Percentiles rank a stretch among this genome's conserved stretches.
Conservation (phyloP, 164 flowering plant genomes). For the Sedum album region DNA sequence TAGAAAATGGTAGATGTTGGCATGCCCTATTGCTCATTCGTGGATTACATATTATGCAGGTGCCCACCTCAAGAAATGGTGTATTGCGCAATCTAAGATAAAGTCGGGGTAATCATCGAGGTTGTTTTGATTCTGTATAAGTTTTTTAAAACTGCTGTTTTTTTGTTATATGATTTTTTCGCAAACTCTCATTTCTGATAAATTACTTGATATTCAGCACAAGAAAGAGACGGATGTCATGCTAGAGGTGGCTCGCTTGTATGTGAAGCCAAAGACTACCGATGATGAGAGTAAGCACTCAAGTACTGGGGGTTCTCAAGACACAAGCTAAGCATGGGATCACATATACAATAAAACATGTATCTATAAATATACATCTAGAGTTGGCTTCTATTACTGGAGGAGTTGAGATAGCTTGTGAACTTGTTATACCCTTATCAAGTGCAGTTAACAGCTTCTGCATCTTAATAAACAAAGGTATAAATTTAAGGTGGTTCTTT, state of each 20-base stretch:
- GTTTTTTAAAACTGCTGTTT: no score
- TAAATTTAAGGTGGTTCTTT: no score
- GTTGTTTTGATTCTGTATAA: conserved; percentile 22
- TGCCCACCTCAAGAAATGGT: conserved; percentile 97
- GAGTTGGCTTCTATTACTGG: not conserved
- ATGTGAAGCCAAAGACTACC: conserved; percentile 33
- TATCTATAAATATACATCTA: no score
- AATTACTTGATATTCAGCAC: conserved; percentile 28
- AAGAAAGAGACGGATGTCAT: conserved; percentile 67
- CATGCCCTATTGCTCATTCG: not conserved
- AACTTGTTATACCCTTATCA: no score
- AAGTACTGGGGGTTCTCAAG: not conserved
- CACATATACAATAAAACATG: not conserved
- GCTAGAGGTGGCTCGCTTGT: conserved; percentile 54
- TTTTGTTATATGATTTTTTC: not conserved
- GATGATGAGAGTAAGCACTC: conserved; percentile 1
- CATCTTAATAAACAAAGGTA: no score
- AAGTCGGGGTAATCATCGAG: conserved; percentile 64
- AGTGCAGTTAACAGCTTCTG: no score
- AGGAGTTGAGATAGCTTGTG: no score
- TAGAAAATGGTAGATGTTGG: not conserved
- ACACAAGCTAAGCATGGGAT: not conserved
- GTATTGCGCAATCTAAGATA: conserved; percentile 88
- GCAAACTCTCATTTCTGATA: not conserved
- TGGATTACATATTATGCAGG: conserved; percentile 36